Evolutionary conservation across 805 yeast genomes (phyloP), one percentile per base, ranked within the genome.

Genomic region (Cyberlindnera mycetangii): DNA sequence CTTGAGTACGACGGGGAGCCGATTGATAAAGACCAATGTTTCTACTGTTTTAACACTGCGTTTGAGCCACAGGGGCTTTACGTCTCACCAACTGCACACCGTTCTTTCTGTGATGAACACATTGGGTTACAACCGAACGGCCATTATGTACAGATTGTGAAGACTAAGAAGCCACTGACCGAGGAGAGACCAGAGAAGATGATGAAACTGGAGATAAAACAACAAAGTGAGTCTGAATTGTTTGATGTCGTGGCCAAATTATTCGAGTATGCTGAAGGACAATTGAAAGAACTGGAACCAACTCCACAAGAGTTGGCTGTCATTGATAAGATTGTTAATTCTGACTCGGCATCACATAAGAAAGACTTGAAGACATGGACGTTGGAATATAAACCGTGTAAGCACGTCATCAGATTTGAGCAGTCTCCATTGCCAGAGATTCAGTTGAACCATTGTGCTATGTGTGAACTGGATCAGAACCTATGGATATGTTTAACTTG

Each of bases 401-500:
- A 70, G 35, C 99, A 93, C 60, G 78, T 90, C 0, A 64, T 73
- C 28, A 70, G 69, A n/a, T 68, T 87, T 25, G 58, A 64, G 28
- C 84, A 80, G 49, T 32, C 47, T 3, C 51, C 66, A 2, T 42
- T 49, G 1, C 9, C 44, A n/a, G 20, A 56, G 37, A 19, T 61
- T 3, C 70, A 75, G 27, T 50, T 75, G 4, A 48, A 69, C 0
- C 58, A 74, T 39, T 86, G 95, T 62, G 50, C 54, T 3, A 62
- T 61, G 10, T 86, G 95, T 67, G 85, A 75, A 1, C 69, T 93
- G 51, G 64, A 66, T 24, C 85, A 83, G 52, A 93, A 93, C 60
- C 66, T 93, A 37, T 93, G 99, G 99, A 71, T 93, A 15, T 93
- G 99, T 68, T 66, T 93, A 37, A 76, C 77, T 39, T 93, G 99